These are phyloP conservation scores for Penicillium italicum DNA, from an alignment of 2,329 filamentous ascomycete genomes.

Conservation along the genomic window DNA sequence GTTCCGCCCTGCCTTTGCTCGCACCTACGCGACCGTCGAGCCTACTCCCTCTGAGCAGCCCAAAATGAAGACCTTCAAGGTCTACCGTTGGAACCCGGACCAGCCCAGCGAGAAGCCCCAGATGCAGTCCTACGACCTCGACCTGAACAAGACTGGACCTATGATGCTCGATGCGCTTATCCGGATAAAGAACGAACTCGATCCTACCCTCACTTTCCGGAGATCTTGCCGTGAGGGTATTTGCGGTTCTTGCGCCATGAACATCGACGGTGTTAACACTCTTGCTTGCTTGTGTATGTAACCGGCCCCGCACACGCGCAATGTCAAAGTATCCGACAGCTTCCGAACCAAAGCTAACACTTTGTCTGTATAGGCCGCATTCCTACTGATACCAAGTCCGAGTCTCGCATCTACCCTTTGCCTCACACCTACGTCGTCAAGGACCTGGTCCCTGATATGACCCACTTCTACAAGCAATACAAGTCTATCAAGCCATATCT, in stretches of 20 bases:
- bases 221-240: conserved; percentile 97
- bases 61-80: conserved; percentile 88
- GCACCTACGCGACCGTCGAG: conserved; percentile 53
- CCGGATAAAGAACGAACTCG: conserved; percentile 97
- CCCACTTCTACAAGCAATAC: conserved; percentile 99
- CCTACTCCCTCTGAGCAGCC: conserved; percentile 56
- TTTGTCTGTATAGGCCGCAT: conserved; percentile 69
- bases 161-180: conserved; percentile 98
- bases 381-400: conserved; percentile 71
- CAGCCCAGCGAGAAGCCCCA: conserved; percentile 84
- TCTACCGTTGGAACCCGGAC: conserved; percentile 99
- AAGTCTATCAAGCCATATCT: conserved; percentile 99
- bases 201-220: conserved; percentile 94
- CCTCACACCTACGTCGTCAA: conserved; percentile 99
- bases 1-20: conserved; percentile 42
- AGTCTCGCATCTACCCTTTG: conserved; percentile 93
- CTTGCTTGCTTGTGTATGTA: conserved; percentile 91
- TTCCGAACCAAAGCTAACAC: conserved; percentile 10
- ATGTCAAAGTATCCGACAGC: neutral
- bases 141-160: conserved; percentile 97
- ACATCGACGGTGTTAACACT: conserved; percentile 98
- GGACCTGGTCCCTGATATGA: conserved; percentile 96
- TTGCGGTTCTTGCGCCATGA: conserved; percentile 98
- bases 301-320: neutral
- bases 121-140: conserved; percentile 93